Evolutionary conservation across 2,329 filamentous ascomycete genomes (phyloP).

Genomic region (Microdochium bolleyi): DNA sequence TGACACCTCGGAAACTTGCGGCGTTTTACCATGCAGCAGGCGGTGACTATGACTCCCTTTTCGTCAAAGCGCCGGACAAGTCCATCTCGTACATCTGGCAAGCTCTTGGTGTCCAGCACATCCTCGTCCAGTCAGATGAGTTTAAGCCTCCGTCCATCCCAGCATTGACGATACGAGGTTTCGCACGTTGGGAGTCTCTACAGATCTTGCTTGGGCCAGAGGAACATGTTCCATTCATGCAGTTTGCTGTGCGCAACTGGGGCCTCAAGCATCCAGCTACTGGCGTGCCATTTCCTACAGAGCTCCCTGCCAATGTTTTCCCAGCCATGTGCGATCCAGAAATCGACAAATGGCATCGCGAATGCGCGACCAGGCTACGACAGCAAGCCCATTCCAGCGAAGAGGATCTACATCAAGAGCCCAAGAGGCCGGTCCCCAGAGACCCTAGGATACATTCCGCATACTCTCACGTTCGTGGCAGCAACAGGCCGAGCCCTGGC

Average conservation of each 20-base stretch:
- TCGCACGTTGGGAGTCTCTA: slow-evolving; percentile 89
- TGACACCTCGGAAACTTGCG: slow-evolving; percentile 65
- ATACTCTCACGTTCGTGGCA: slow-evolving; percentile 19
- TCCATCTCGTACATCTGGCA: slow-evolving; percentile 90
- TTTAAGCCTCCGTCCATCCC: slow-evolving; percentile 73
- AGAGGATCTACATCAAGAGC: slow-evolving; percentile 13
- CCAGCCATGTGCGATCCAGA: slow-evolving; percentile 66
- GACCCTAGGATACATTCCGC: slow-evolving; percentile 19
- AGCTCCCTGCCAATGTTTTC: slow-evolving; percentile 55
- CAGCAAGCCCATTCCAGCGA: slow-evolving; percentile 43
- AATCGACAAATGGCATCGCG: slow-evolving; percentile 82
- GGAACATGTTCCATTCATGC: slow-evolving; percentile 78
- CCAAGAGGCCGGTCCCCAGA: slow-evolving; percentile 7
- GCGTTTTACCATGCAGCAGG: slow-evolving; percentile 69
- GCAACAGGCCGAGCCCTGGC: slow-evolving; percentile 8
- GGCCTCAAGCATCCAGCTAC: slow-evolving; percentile 68
- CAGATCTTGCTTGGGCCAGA: slow-evolving; percentile 82
- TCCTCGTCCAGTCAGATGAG: slow-evolving; percentile 65
- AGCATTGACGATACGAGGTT: slow-evolving; percentile 74
- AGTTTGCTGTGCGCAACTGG: slow-evolving; percentile 72
- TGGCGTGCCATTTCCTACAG: slow-evolving; percentile 55
- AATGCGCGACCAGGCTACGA: slow-evolving; percentile 63
- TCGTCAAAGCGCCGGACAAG: slow-evolving; percentile 63
- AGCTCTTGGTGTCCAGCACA: slow-evolving; percentile 83
- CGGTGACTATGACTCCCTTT: slow-evolving; percentile 71